A percentile compares a stretch with the other conserved stretches of the same genome.
Evolutionary conservation across 1,139 yeast species (phyloP).

Genomic region (Geotrichum reessii): DNA sequence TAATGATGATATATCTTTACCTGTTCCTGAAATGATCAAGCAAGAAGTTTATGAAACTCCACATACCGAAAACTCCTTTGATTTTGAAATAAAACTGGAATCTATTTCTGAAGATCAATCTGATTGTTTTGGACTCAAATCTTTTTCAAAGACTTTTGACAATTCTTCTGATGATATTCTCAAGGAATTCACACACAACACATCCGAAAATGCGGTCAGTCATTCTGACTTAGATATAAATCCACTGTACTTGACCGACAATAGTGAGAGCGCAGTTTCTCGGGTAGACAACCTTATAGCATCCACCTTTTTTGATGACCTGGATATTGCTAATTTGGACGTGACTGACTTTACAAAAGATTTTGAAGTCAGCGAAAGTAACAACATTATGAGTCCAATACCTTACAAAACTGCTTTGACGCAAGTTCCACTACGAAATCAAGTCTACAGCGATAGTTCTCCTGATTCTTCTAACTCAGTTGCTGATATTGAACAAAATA

Average conservation of each 20-base stretch:
- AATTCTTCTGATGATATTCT: background rate
- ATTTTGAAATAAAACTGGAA: background rate
- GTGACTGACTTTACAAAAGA: slow-evolving; percentile 11
- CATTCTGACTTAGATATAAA: background rate
- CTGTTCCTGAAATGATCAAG: background rate
- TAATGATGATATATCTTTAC: background rate
- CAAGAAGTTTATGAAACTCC: background rate
- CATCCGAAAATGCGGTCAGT: background rate
- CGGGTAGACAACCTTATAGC: background rate
- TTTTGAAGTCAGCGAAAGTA: slow-evolving; percentile 6
- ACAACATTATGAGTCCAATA: background rate
- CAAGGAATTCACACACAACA: background rate
- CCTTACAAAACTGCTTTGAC: slow-evolving; percentile 21
- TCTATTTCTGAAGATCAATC: background rate
- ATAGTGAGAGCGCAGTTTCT: background rate
- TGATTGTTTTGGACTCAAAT: background rate
- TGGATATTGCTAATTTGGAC: slow-evolving; percentile 6
- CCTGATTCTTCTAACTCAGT: background rate
- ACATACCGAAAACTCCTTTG: background rate
- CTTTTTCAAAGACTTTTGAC: background rate
- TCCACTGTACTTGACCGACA: background rate
- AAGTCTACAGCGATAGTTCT: background rate
- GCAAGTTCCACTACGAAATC: slow-evolving; percentile 22
- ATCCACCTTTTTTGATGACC: background rate
- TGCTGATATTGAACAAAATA: background rate